Percentiles rank a stretch among this genome's conserved stretches.
These are phyloP conservation scores for Globisporangium rhizosaccharum DNA, from an alignment of 352 stramenopile species.

Conservation along the genomic window DNA sequence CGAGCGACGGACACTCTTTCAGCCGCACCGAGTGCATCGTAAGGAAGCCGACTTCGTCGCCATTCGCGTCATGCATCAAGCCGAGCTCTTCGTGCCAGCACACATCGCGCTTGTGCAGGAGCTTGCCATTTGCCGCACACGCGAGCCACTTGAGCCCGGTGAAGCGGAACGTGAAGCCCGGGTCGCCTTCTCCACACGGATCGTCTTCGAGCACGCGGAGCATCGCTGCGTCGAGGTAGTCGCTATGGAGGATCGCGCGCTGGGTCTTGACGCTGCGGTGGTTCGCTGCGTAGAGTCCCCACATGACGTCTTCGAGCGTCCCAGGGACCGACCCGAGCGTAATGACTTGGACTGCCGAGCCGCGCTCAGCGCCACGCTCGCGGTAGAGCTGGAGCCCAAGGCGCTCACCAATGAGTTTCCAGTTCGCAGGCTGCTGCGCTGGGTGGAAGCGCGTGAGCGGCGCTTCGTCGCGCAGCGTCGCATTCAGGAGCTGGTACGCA, in stretches of 20 bases:
- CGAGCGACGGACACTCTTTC: conserved; percentile 49
- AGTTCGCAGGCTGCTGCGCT: conserved; percentile 42
- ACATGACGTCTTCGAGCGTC: conserved; percentile 58
- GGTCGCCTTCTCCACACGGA: conserved; percentile 45
- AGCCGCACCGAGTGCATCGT: conserved; percentile 54
- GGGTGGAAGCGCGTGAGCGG: conserved; percentile 48
- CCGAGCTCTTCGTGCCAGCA: conserved; percentile 65
- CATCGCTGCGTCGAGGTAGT: conserved; percentile 50
- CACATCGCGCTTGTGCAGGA: conserved; percentile 60
- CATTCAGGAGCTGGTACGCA: conserved; percentile 27
- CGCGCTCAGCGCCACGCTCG: conserved; percentile 44
- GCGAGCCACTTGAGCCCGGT: conserved; percentile 60
- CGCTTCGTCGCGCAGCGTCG: conserved; percentile 35
- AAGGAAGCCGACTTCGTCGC: conserved; percentile 52
- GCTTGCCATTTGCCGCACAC: conserved; percentile 32
- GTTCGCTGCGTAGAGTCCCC: conserved; percentile 43
- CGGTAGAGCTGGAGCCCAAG: conserved; percentile 49
- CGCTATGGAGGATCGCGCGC: conserved; percentile 52
- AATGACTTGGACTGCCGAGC: conserved; percentile 45
- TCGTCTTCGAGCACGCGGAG: conserved; percentile 53
- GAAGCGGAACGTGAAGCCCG: conserved; percentile 47
- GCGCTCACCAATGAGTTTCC: conserved; percentile 54
- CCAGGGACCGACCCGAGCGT: conserved; percentile 39
- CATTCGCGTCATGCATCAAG: conserved; percentile 36
- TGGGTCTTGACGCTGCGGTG: conserved; percentile 52